A percentile compares a stretch with the other conserved stretches of the same genome.
Evolutionary conservation across 352 stramenopile genomes (phyloP).

Genomic region (Phytopythium mirpurense): DNA sequence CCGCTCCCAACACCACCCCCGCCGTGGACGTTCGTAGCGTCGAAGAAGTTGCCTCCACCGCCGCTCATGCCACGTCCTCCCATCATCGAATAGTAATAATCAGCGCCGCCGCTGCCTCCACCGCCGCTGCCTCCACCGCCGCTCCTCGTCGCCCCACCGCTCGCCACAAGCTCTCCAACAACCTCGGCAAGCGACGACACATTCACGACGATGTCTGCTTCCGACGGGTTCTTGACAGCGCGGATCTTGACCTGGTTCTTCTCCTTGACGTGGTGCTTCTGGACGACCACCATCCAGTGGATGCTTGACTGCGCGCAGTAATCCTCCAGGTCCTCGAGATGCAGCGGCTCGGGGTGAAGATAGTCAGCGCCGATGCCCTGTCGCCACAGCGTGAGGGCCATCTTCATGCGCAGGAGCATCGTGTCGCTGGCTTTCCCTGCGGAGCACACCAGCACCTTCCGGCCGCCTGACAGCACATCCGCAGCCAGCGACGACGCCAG

Average conservation of each 20-base stretch:
- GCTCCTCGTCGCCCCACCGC: constrained; percentile 9
- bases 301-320: constrained; percentile 74
- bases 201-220: constrained; percentile 65
- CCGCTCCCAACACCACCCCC: constrained; percentile 7
- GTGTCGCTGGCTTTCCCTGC: constrained; percentile 67
- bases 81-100: constrained; percentile 8
- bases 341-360: constrained; percentile 71
- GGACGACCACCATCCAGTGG: constrained; percentile 83
- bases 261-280: constrained; percentile 77
- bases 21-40: constrained; percentile 17
- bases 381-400: constrained; percentile 70
- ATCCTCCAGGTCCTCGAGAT: constrained; percentile 79
- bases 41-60: constrained; percentile 20
- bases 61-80: constrained; percentile 8
- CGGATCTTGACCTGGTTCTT: constrained; percentile 86
- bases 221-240: constrained; percentile 55
- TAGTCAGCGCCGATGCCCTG: constrained; percentile 75
- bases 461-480: constrained; percentile 33
- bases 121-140: constrained; percentile 7
- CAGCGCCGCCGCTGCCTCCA: constrained; percentile 10
- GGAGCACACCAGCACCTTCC: constrained; percentile 73
- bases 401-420: constrained; percentile 72
- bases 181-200: constrained; percentile 59
- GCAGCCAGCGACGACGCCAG: constrained; percentile 7
- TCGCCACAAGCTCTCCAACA: constrained; percentile 43